Conservation (phyloP, 306 rosid species). For the Medicago lupulina region DNA sequence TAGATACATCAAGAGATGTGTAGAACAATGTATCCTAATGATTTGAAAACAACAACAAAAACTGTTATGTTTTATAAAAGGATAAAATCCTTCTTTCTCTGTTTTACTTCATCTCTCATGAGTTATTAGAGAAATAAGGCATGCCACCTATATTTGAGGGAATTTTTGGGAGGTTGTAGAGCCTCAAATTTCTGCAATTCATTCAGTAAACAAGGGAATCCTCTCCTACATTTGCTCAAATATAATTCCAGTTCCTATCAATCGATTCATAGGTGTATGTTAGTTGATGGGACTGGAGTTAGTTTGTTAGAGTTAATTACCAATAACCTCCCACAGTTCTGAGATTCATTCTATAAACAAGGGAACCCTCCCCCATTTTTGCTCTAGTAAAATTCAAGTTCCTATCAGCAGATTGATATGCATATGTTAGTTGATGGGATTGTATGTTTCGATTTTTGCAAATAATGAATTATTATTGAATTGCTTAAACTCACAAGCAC, state of each 20-base stretch:
- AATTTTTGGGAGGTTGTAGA: not conserved
- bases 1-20: constrained; percentile 24
- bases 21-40: constrained; percentile 3
- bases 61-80: not conserved
- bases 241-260: not conserved
- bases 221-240: not conserved
- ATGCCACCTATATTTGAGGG: not conserved
- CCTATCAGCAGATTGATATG: not conserved
- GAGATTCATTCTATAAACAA: not conserved
- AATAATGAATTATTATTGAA: not conserved
- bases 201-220: constrained; percentile 2
- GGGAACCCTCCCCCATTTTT: not conserved
- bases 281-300: not conserved
- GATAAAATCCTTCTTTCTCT: not conserved
- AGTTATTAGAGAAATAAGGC: constrained; percentile 2
- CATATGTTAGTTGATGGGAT: not conserved
- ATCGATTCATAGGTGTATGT: not conserved
- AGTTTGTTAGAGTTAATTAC: not conserved
- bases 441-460: no score
- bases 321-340: not conserved
- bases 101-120: not conserved
- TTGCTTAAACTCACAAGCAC: not conserved
- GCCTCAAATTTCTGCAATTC: constrained; percentile 7
- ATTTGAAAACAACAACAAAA: constrained; percentile 19
- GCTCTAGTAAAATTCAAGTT: not conserved